Percentiles rank a stretch among this genome's conserved stretches.
These are phyloP conservation scores for Dissophora globulifera DNA, from an alignment of 192 early-diverging fungal species.

Conservation along the genomic window DNA sequence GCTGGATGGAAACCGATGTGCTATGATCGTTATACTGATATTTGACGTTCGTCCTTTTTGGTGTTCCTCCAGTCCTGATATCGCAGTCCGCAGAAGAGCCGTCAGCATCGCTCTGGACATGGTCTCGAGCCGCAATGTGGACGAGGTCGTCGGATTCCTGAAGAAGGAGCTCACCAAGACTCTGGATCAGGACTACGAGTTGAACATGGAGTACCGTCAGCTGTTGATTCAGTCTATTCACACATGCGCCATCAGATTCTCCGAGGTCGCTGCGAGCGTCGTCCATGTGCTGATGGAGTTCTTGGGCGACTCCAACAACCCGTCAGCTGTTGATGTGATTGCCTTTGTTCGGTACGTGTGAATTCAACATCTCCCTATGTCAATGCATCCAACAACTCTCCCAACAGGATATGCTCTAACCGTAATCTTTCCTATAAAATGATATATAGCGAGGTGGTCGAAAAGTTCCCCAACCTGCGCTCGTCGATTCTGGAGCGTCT, in stretches of 20 bases:
- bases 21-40: background rate
- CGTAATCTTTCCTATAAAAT: no score
- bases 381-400: no score
- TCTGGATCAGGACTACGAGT: slow-evolving; percentile 87
- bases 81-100: slow-evolving; percentile 92
- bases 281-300: slow-evolving; percentile 97
- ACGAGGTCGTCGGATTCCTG: slow-evolving; percentile 90
- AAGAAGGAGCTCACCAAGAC: slow-evolving; percentile 98
- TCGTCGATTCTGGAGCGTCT: slow-evolving; percentile 83
- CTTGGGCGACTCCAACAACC: slow-evolving; percentile 88
- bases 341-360: slow-evolving; percentile 92
- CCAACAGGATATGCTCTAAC: no score
- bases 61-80: slow-evolving; percentile 77
- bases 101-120: slow-evolving; percentile 91
- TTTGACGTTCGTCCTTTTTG: slow-evolving; percentile 4
- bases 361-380: no score
- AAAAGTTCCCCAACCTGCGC: slow-evolving; percentile 93
- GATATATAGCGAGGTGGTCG: slow-evolving; percentile 84
- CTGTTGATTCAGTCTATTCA: slow-evolving; percentile 97
- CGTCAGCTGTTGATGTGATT: slow-evolving; percentile 94
- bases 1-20: no score
- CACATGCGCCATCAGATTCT: slow-evolving; percentile 93
- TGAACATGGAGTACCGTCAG: slow-evolving; percentile 94
- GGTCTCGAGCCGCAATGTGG: slow-evolving; percentile 89
- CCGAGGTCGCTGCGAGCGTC: slow-evolving; percentile 95